Evolutionary conservation across 192 early-diverging fungal species (phyloP).

Genomic region (Spinellus fusiger): DNA sequence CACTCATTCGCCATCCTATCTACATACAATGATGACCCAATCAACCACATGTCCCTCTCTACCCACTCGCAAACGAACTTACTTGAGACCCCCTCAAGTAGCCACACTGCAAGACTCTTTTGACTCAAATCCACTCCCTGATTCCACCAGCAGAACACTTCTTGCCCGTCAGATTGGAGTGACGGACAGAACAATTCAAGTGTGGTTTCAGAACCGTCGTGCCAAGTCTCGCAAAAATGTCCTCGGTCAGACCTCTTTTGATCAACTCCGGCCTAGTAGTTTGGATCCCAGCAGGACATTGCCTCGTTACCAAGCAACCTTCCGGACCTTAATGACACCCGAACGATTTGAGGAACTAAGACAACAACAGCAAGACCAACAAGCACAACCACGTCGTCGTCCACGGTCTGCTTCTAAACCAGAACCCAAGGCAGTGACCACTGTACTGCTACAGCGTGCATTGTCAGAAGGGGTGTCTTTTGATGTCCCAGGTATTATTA

Average conservation of each 20-base stretch:
- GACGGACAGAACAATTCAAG: slow-evolving; percentile 67
- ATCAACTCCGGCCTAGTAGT: not conserved
- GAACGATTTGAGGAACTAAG: slow-evolving; percentile 46
- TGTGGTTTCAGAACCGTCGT: slow-evolving; percentile 82
- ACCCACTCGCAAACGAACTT: slow-evolving; percentile 42
- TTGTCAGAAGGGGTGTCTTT: slow-evolving; percentile 5
- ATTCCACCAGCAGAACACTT: slow-evolving; percentile 50
- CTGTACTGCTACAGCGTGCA: not conserved
- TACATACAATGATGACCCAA: not conserved
- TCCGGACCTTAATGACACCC: slow-evolving; percentile 22
- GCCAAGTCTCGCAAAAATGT: slow-evolving; percentile 62
- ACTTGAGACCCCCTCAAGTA: slow-evolving; percentile 57
- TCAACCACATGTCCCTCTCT: not conserved
- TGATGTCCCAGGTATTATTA: not conserved
- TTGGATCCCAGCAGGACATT: not conserved
- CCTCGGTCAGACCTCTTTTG: slow-evolving; percentile 11
- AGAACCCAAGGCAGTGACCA: not conserved
- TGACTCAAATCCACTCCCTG: slow-evolving; percentile 58
- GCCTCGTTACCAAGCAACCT: slow-evolving; percentile 17
- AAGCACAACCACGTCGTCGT: not conserved
- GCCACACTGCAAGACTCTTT: slow-evolving; percentile 67
- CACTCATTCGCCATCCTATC: slow-evolving; percentile 1
- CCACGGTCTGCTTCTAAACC: slow-evolving; percentile 18
- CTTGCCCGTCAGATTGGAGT: slow-evolving; percentile 62
- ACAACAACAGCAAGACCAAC: slow-evolving; percentile 1